Base-by-base conservation (phyloP, 345 rosid species). In the Moricandia moricandioides region DNA sequence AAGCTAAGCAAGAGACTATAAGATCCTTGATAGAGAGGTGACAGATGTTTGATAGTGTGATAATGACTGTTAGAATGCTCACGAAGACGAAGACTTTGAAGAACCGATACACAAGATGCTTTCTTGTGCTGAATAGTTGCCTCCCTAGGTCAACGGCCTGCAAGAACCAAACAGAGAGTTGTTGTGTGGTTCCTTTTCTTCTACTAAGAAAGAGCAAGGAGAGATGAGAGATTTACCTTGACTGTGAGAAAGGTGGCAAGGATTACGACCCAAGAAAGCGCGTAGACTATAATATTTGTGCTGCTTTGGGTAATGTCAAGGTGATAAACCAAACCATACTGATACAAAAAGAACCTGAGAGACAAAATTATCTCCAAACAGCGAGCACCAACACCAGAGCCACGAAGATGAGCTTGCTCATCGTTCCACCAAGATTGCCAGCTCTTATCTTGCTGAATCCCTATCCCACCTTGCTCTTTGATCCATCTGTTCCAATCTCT, bases 361-460 rank as follows among this genome's bases (percentile, higher is more conserved):
- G 97, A 91, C 29, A 94, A 88, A 78, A 94, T 69, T 2, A 94
- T 82, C 82, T 94, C 97, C 21, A 88, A 78, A 63, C 86, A 63
- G 62, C 95, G 85, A 78, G 96, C 93, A 12, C 86, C 89, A 14
- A 87, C 76, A 45, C 97, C 93, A 6, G 94, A 89, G 60, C 79
- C 88, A 63, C 80, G 86, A 47, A 94, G 88, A 81, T 90, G 98
- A 27, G 86, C 85, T 82, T 94, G 98, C 75, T 91, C 97, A 16
- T 91, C 96, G 27, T 77, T 80, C 98, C 98, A 94, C 98, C 98
- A 94, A 13, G 98, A 91, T 69, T 94, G 88, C 98, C 98, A 94
- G 82, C 98, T 94, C 82, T 90, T 94, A 61, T 94, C 96, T 57
- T 89, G 91, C 64, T 87, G 95, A 76, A 91, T 91, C 58, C 98